Evolutionary conservation across 352 stramenopile species (phyloP), one percentile per base, ranked within the genome.

Genomic region (Globisporangium alternatum): DNA sequence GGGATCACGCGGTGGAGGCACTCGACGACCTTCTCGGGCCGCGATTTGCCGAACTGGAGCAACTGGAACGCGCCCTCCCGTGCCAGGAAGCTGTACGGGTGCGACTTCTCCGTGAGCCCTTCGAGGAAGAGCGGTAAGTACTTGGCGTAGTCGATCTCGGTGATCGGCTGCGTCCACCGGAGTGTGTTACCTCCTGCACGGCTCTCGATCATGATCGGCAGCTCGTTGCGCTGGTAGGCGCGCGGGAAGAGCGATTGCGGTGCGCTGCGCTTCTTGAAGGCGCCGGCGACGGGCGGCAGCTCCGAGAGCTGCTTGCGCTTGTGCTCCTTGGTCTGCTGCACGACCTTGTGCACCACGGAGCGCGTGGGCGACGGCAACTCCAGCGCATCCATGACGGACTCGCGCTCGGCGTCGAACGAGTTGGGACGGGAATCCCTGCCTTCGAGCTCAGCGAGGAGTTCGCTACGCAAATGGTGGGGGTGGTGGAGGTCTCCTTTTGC

Each of bases 61-160:
- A 98, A 69, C 65, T 97, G 87, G 53, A 89, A 93, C 43, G 79
- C 74, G 8, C 90, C 91, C 66, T 96, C 85, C 35, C 77, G 69
- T 0, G 87, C 83, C 47, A 97, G 70, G 59, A 97, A 96, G 60
- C 67, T 81, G 77, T 88, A 96, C 37, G 72, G 90, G 53, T 84
- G 82, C 33, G 72, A 56, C 17, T 76, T 75, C 65, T 96, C 91
- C 15, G 87, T 82, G 60, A 98, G 83, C 21, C 93, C 92, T 43
- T 98, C 88, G 41, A 98, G 80, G 68, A 98, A 98, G 19, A 98
- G 72, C 33, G 93, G 93, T 17, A 98, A 81, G 68, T 96, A 90
- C 63, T 91, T 90, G 41, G 71, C 55, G 60, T 93, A 97, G 73
- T 97, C 89, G 49, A 97, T 69, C 54, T 72, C 73, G 48, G 73